Evolutionary conservation across 805 yeast genomes (phyloP).

Genomic region (Maudiozyma barnettii): DNA sequence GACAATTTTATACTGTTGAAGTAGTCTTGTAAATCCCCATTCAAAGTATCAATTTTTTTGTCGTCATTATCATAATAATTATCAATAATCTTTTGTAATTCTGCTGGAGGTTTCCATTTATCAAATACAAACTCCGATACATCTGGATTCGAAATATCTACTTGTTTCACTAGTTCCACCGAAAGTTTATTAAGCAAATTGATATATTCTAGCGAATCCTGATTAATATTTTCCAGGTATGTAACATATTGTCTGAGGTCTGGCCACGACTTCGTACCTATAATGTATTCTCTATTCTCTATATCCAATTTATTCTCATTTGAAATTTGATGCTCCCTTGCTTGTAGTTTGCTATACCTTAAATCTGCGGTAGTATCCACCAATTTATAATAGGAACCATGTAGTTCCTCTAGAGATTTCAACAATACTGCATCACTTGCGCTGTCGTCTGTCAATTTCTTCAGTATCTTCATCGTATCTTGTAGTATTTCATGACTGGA

Average conservation of each 20-base stretch:
- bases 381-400: constrained; percentile 8
- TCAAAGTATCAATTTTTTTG: constrained; percentile 7
- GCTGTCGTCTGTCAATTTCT: constrained; percentile 8
- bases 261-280: constrained; percentile 1
- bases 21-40: constrained; percentile 14
- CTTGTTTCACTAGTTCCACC: constrained; percentile 20
- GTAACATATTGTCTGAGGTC: constrained; percentile 14
- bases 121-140: constrained; percentile 14
- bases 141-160: constrained; percentile 16
- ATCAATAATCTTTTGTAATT: constrained; percentile 15
- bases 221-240: constrained; percentile 11
- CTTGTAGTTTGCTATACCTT: constrained; percentile 14
- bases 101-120: constrained; percentile 18
- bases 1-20: constrained; percentile 23
- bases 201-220: constrained; percentile 16
- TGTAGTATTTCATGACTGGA: constrained; percentile 13
- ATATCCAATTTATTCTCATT: constrained; percentile 1
- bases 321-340: constrained; percentile 13
- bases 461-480: constrained; percentile 8
- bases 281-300: constrained; percentile 1
- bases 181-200: constrained; percentile 22
- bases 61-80: constrained; percentile 9
- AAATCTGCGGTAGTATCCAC: constrained; percentile 12
- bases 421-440: constrained; percentile 11
- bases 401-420: constrained; percentile 9